Percentiles rank a stretch among this genome's conserved stretches.
Conservation (phyloP, 331 rosid genomes). For the Telfairia occidentalis region DNA sequence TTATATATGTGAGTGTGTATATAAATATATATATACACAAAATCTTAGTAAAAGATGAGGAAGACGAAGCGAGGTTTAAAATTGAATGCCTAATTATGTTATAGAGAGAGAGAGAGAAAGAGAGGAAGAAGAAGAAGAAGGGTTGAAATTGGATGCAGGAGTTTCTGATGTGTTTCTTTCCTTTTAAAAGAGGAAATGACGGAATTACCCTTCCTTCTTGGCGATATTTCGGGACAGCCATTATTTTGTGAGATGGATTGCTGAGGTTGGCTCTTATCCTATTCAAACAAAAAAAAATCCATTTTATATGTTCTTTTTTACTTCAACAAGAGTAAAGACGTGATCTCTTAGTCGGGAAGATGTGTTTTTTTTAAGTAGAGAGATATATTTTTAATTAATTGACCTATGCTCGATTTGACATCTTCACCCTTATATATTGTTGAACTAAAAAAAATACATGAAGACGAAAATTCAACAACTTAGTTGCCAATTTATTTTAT, state of each 20-base stretch:
- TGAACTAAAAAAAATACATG: no score
- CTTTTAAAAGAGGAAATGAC: not conserved
- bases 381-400: no score
- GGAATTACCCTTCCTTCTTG: not conserved
- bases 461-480: no score
- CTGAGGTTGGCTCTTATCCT: not conserved
- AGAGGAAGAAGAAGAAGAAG: not conserved
- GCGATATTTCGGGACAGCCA: conserved; percentile 7
- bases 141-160: conserved; percentile 1
- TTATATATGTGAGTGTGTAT: conserved; percentile 10
- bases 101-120: not conserved
- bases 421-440: no score
- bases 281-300: not conserved
- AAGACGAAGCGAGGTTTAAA: not conserved
- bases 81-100: not conserved
- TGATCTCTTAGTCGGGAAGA: no score
- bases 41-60: not conserved
- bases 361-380: no score
- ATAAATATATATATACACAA: not conserved
- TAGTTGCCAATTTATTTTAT: no score
- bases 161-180: not conserved
- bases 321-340: no score
- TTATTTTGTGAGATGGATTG: not conserved
- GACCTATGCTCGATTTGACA: no score
- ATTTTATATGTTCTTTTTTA: no score